Evolutionary conservation across 1,284 basidiomycete species (phyloP), one percentile per base, ranked within the genome.

Genomic region (Gomphus sp.): DNA sequence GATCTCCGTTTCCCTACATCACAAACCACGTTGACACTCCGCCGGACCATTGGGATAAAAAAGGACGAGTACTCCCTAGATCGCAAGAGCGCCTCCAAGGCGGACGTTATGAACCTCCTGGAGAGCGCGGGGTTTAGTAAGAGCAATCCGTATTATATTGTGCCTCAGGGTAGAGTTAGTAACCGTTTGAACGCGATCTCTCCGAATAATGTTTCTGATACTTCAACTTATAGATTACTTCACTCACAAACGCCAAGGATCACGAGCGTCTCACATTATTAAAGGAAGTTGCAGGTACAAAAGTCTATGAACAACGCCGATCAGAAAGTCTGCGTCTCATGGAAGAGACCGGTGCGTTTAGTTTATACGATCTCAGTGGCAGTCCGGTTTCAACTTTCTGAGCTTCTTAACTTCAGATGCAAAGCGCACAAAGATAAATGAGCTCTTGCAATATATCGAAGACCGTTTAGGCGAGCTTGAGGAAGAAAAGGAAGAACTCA

Each of bases 11-110:
- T 98, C 69, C 91, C 91, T 0, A 94, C 92, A 8, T 87, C 89
- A 25, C 83, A 88, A 56, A 85, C 91, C 2, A 91, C 93, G 63
- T 82, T 95, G 43, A 84, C 91, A 41, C 78, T 98, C 3, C 82
- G 94, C 6, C 81, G 94, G 47, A 99, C 97, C 2, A 98, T 99
- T 61, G 97, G 97, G 62, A 73, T 94, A 53, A 98, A 99, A 78
- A 99, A 99, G 76, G 97, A 99, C 69, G 97, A 99, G 74, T 99
- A 98, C 75, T 92, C 90, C 64, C 78, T 99, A 50, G 97, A 99
- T 74, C 88, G 91, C 74, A 98, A 98, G 76, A 92, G 87, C 63
- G 90, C 91, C 0, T 92, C 86, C 71, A 98, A 98, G 72, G 94
- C 93, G 5, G 97, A 99, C 66, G 93, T 99, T 28, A 95, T 96